Evolutionary conservation across 75 land plant species (phyloP).

Genomic region (Cupressus sempervirens): DNA sequence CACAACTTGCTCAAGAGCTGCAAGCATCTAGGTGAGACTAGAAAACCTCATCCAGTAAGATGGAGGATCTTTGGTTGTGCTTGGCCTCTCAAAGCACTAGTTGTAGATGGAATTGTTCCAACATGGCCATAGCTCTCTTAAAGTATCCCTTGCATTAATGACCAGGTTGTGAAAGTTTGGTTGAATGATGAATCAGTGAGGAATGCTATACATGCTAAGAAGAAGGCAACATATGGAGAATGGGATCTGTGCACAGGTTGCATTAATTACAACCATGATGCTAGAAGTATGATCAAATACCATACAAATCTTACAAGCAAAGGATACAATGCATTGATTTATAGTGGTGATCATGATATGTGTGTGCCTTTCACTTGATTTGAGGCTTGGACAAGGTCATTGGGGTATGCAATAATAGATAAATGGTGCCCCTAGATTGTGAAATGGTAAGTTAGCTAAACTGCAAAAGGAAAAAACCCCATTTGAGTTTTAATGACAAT

Average conservation of each 20-base stretch:
- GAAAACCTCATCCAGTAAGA: constrained; percentile 55
- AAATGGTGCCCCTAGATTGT: constrained; percentile 79
- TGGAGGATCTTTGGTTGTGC: constrained; percentile 89
- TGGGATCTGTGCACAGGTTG: constrained; percentile 73
- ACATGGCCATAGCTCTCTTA: constrained; percentile 72
- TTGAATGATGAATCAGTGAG: constrained; percentile 75
- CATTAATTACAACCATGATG: constrained; percentile 56
- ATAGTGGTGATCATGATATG: constrained; percentile 99
- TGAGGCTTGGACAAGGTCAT: constrained; percentile 80
- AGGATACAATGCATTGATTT: constrained; percentile 84
- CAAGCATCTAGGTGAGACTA: constrained; percentile 61
- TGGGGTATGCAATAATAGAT: constrained; percentile 62
- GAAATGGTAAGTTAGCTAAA: no score
- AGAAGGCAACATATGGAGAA: constrained; percentile 25
- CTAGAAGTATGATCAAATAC: constrained; percentile 89
- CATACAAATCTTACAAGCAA: constrained; percentile 60
- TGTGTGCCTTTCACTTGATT: constrained; percentile 95
- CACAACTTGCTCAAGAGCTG: constrained; percentile 60
- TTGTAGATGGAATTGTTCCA: constrained; percentile 62
- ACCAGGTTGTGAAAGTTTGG: constrained; percentile 65
- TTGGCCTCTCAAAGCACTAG: constrained; percentile 66
- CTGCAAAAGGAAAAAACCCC: no score
- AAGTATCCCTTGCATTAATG: constrained; percentile 76
- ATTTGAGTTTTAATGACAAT: no score
- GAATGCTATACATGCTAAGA: constrained; percentile 71